A percentile compares a stretch with the other conserved stretches of the same genome.
Conservation (phyloP, 2,329 filamentous ascomycete genomes). For the Fusarium devonianum region DNA sequence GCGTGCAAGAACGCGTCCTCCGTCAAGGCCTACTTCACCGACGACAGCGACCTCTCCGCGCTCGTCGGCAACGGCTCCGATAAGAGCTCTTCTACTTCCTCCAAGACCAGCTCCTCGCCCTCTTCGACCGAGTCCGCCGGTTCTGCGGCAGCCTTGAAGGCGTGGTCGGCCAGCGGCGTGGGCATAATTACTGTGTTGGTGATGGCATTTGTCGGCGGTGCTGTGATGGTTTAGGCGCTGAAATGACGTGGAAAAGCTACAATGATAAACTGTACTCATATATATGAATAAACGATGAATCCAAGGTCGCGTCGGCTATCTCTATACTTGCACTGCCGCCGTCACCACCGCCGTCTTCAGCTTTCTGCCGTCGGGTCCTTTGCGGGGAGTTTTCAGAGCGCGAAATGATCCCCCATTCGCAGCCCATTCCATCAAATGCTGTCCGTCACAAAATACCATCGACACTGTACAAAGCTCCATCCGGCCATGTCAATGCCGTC, state of each 20-base stretch:
- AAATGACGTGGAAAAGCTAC: not conserved
- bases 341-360: not conserved
- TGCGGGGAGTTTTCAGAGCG: too few species aligned
- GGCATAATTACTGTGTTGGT: slow-evolving; percentile 37
- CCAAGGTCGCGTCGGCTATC: not conserved
- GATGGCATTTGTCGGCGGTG: slow-evolving; percentile 43
- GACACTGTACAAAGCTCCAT: slow-evolving; percentile 27
- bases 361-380: too few species aligned
- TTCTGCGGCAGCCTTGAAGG: slow-evolving; percentile 39
- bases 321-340: not conserved
- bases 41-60: slow-evolving; percentile 46
- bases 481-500: slow-evolving; percentile 25
- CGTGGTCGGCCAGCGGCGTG: slow-evolving; percentile 34
- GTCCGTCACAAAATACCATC: not conserved
- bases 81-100: slow-evolving; percentile 14
- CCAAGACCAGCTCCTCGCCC: slow-evolving; percentile 31
- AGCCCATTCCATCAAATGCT: not conserved
- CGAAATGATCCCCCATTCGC: too few species aligned
- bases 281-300: slow-evolving; percentile 4
- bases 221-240: slow-evolving; percentile 39
- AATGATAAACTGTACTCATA: slow-evolving; percentile 7
- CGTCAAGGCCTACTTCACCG: slow-evolving; percentile 43
- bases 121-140: slow-evolving; percentile 29
- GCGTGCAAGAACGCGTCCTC: slow-evolving; percentile 49
- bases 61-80: slow-evolving; percentile 40